Conservation (phyloP, 805 yeast species). For the Millerozyma miso region DNA sequence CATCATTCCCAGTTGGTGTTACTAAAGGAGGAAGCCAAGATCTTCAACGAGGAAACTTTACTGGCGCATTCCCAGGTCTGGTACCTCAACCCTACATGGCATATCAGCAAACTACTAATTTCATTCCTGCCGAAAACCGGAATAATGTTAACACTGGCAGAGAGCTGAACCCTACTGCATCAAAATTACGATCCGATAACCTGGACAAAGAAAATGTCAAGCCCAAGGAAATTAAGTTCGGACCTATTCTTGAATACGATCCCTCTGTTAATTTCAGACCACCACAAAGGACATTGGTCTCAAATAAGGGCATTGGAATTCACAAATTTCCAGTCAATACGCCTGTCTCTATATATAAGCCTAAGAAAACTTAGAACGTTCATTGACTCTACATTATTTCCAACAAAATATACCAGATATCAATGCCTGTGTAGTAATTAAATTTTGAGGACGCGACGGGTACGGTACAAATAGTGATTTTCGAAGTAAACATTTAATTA, state of each 20-base stretch:
- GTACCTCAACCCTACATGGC: neutral
- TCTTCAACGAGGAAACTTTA: neutral
- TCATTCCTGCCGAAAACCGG: neutral
- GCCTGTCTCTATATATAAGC: constrained; percentile 31
- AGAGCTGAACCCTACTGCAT: neutral
- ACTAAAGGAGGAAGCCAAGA: neutral
- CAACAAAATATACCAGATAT: neutral
- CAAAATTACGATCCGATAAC: neutral
- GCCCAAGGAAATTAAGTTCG: constrained; percentile 30
- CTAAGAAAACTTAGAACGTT: constrained; percentile 17
- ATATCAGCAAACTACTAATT: neutral
- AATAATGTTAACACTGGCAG: neutral
- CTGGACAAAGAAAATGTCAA: constrained; percentile 19
- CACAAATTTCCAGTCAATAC: constrained; percentile 29
- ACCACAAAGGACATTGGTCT: constrained; percentile 10
- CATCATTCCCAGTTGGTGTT: neutral
- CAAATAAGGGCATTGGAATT: constrained; percentile 15
- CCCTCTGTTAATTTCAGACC: constrained; percentile 27
- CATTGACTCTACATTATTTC: neutral
- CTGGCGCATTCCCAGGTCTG: neutral
- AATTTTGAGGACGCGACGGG: neutral
- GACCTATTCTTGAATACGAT: constrained; percentile 38
- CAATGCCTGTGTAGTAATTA: neutral
- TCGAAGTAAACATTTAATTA: neutral
- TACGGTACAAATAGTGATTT: neutral